Evolutionary conservation across 1,284 basidiomycete genomes (phyloP).

Genomic region (Ustilago nuda): DNA sequence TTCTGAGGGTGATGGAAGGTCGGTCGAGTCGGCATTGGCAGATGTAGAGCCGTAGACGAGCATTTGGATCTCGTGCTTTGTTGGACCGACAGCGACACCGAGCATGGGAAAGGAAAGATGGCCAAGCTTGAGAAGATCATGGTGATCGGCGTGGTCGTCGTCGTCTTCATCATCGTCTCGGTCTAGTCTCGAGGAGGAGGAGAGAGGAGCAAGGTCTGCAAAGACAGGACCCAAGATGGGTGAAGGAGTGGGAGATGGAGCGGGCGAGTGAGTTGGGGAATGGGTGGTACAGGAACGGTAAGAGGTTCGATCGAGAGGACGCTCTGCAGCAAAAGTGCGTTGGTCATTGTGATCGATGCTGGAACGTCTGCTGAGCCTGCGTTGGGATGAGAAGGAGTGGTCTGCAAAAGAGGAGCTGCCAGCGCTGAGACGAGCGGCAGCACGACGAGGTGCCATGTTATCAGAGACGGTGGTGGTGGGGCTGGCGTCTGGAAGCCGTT

Average conservation of each 20-base stretch:
- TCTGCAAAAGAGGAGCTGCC: slow-evolving; percentile 40
- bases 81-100: slow-evolving; percentile 57
- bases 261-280: slow-evolving; percentile 31
- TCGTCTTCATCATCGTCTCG: slow-evolving; percentile 7
- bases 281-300: slow-evolving; percentile 41
- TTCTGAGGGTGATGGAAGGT: slow-evolving; percentile 23
- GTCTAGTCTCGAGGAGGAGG: slow-evolving; percentile 6
- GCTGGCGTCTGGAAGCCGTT: slow-evolving; percentile 33
- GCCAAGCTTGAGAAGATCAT: slow-evolving; percentile 41
- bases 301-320: slow-evolving; percentile 25
- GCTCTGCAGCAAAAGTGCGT: slow-evolving; percentile 38
- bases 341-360: slow-evolving; percentile 49
- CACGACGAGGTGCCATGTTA: slow-evolving; percentile 40
- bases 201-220: slow-evolving; percentile 10
- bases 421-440: slow-evolving; percentile 43
- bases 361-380: slow-evolving; percentile 40
- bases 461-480: slow-evolving; percentile 49
- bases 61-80: slow-evolving; percentile 60
- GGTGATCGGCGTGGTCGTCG: slow-evolving; percentile 24
- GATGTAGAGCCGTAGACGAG: slow-evolving; percentile 54
- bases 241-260: slow-evolving; percentile 61
- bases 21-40: slow-evolving; percentile 15
- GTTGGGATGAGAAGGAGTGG: slow-evolving; percentile 38
- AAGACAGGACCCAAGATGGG: slow-evolving; percentile 59
- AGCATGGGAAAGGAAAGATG: slow-evolving; percentile 61